A percentile compares a stretch with the other conserved stretches of the same genome.
Conservation (phyloP, 345 rosid species). For the Erodium maritimum region DNA sequence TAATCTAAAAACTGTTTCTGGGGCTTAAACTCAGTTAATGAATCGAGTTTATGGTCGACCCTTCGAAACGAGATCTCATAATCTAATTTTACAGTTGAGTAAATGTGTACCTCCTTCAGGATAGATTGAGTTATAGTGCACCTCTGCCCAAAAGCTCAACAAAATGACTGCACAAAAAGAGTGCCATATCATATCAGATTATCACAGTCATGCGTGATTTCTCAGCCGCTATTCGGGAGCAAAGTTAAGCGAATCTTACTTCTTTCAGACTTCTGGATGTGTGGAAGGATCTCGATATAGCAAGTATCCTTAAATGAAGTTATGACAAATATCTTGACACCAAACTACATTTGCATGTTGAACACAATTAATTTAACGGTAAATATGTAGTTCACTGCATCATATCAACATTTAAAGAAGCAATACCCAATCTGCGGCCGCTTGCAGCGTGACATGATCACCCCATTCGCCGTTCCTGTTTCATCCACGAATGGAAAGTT, state of each 20-base stretch:
- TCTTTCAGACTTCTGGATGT: slow-evolving; percentile 45
- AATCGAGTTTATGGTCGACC: too few relatives aligned
- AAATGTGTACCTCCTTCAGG: slow-evolving; percentile 54
- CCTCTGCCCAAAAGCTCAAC: slow-evolving; percentile 96
- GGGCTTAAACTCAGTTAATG: background rate
- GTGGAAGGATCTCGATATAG: slow-evolving; percentile 80
- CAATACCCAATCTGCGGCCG: slow-evolving; percentile 54
- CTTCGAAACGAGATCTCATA: too few relatives aligned
- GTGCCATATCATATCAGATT: background rate
- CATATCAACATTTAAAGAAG: background rate
- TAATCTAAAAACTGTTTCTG: background rate
- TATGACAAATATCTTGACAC: slow-evolving; percentile 71
- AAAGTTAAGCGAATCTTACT: slow-evolving; percentile 33
- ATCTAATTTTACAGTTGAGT: background rate
- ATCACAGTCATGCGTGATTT: too few relatives aligned
- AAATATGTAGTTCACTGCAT: background rate
- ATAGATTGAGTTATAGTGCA: slow-evolving; percentile 90
- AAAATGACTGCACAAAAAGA: slow-evolving; percentile 53
- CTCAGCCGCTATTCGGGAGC: too few relatives aligned
- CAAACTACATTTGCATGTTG: slow-evolving; percentile 46
- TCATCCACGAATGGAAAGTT: background rate
- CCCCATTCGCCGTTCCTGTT: slow-evolving; percentile 58
- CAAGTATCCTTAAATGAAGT: slow-evolving; percentile 92
- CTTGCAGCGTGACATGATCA: slow-evolving; percentile 63
- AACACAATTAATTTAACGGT: background rate